phyloP scores from a whole-genome alignment of 257 asterid genomes.

The Solanum clarkiae region DNA sequence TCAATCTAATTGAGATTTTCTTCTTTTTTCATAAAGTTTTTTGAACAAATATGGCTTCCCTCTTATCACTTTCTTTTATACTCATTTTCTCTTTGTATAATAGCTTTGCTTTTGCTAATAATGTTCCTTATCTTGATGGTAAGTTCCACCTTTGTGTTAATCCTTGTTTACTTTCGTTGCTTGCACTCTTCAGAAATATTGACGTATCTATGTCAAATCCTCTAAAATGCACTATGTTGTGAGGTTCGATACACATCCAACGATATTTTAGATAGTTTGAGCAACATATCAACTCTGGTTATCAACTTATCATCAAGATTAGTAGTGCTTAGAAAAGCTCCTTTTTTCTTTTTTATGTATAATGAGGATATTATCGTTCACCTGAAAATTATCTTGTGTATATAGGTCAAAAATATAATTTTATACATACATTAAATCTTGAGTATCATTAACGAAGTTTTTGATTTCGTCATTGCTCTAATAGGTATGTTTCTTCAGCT shows the following conservation, averaged over 20 bases:
- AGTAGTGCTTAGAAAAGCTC: neutral
- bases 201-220: neutral
- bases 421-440: neutral
- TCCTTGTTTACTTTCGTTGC: neutral
- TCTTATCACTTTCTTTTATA: constrained; percentile 16
- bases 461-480: neutral
- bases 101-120: constrained; percentile 17
- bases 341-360: neutral
- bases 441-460: neutral
- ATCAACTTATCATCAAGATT: neutral
- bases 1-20: neutral
- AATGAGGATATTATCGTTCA: neutral
- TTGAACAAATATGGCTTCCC: constrained; percentile 19
- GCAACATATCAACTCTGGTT: neutral
- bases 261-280: neutral
- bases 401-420: neutral
- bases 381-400: neutral
- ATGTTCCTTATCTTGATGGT: constrained; percentile 38
- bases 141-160: neutral
- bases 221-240: neutral
- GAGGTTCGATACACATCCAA: neutral
- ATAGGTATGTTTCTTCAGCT: neutral
- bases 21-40: neutral
- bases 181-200: neutral
- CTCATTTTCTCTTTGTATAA: constrained; percentile 13